Evolutionary conservation across 2,329 filamentous ascomycete genomes (phyloP).

Genomic region (Escovopsis sp.): DNA sequence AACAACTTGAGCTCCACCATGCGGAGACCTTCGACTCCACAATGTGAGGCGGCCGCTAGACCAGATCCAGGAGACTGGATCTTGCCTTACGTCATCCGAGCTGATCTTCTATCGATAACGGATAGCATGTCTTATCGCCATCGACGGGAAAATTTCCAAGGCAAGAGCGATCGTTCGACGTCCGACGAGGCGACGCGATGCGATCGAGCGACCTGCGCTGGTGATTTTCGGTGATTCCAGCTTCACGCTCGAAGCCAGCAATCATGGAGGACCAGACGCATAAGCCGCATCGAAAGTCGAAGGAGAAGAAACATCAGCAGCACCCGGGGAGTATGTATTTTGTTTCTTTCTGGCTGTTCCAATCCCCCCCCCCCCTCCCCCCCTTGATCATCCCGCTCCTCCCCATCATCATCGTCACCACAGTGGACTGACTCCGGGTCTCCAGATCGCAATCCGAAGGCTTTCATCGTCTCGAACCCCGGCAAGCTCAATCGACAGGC

Average conservation of each 20-base stretch:
- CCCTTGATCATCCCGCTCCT: too few relatives aligned
- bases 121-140: slow-evolving; percentile 5
- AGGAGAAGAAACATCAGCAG: slow-evolving; percentile 66
- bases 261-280: slow-evolving; percentile 71
- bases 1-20: too few relatives aligned
- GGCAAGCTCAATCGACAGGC: slow-evolving; percentile 66
- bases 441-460: slow-evolving; percentile 68
- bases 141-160: slow-evolving; percentile 6
- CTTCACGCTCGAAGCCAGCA: slow-evolving; percentile 4
- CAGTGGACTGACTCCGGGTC: slow-evolving; percentile 8
- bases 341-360: too few relatives aligned
- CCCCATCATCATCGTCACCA: not conserved
- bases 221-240: too few relatives aligned
- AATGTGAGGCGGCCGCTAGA: too few relatives aligned
- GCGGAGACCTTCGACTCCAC: too few relatives aligned
- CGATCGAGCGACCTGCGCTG: slow-evolving; percentile 2
- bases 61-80: too few relatives aligned
- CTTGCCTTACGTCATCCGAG: not conserved
- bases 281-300: slow-evolving; percentile 69
- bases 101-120: slow-evolving; percentile 5
- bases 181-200: not conserved
- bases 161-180: too few relatives aligned
- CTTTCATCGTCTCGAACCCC: slow-evolving; percentile 71
- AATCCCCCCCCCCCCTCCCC: too few relatives aligned
- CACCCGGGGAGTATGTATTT: slow-evolving; percentile 37